Evolutionary conservation across 2,329 filamentous ascomycete genomes (phyloP).

Genomic region (Sporothrix schenckii): DNA sequence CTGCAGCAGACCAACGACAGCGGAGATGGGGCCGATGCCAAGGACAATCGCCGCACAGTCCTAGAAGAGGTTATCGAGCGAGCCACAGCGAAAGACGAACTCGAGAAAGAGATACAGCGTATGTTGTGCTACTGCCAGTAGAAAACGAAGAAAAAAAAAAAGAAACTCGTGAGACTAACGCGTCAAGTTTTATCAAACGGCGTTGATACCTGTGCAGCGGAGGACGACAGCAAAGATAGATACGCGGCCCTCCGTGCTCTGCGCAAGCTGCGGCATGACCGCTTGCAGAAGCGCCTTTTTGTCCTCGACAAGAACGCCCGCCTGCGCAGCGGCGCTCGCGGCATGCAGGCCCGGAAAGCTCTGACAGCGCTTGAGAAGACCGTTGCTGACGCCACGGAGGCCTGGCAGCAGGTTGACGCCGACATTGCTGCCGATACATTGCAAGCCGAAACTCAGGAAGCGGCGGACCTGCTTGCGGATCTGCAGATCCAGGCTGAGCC

Average conservation of each 20-base stretch:
- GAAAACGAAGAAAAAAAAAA: not conserved
- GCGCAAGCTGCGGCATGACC: conserved; percentile 63
- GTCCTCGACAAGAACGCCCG: conserved; percentile 73
- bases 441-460: conserved; percentile 68
- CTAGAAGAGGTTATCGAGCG: conserved; percentile 70
- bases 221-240: conserved; percentile 38
- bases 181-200: conserved; percentile 19
- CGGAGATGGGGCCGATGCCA: conserved; percentile 39
- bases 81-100: conserved; percentile 58
- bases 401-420: conserved; percentile 59
- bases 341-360: conserved; percentile 74
- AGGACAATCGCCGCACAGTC: conserved; percentile 48
- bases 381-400: conserved; percentile 58
- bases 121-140: not conserved
- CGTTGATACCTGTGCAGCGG: conserved; percentile 25
- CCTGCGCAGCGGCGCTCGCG: conserved; percentile 73
- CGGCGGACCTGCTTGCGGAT: conserved; percentile 68
- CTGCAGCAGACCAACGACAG: conserved; percentile 66
- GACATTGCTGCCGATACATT: conserved; percentile 61
- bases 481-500: conserved; percentile 70
- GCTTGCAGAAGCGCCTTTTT: conserved; percentile 65
- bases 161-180: not conserved
- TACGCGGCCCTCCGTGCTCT: conserved; percentile 63
- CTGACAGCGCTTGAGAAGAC: conserved; percentile 69
- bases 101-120: conserved; percentile 59